These are phyloP conservation scores for Kwoniella sp. DNA, from an alignment of 768 basidiomycete species.

Conservation along the genomic window DNA sequence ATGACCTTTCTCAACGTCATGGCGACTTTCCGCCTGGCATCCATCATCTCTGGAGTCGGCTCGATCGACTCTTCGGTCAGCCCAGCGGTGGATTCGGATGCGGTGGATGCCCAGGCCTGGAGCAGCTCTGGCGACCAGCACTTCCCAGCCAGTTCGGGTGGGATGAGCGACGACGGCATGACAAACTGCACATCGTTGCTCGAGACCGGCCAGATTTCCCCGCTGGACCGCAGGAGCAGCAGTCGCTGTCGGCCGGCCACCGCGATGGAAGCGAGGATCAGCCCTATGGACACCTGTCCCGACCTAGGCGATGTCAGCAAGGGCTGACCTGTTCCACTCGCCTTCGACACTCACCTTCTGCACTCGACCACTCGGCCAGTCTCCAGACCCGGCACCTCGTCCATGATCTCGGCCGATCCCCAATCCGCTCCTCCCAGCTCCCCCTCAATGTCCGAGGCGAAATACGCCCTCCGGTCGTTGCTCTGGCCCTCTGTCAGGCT, in stretches of 20 bases:
- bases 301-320: constrained; percentile 10
- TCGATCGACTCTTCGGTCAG: constrained; percentile 5
- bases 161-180: constrained; percentile 34
- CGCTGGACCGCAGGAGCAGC: constrained; percentile 34
- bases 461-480: constrained; percentile 22
- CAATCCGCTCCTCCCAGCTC: constrained; percentile 15
- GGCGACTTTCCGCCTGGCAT: constrained; percentile 65
- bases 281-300: constrained; percentile 21
- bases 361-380: constrained; percentile 33
- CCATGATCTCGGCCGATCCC: constrained; percentile 1
- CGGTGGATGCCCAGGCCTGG: constrained; percentile 10
- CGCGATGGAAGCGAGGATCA: constrained; percentile 37
- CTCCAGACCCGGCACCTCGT: constrained; percentile 17
- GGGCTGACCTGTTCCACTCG: constrained; percentile 7
- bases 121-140: constrained; percentile 33
- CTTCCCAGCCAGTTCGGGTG: constrained; percentile 11
- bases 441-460: constrained; percentile 17
- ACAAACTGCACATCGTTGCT: constrained; percentile 46
- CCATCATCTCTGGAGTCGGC: constrained; percentile 48
- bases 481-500: constrained; percentile 15
- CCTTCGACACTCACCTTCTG: too few species aligned
- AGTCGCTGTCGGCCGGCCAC: constrained; percentile 26
- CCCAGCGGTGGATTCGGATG: constrained; percentile 9
- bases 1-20: constrained; percentile 60
- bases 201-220: constrained; percentile 40